Base-by-base conservation (phyloP, 495 filamentous ascomycete genomes). In the Penicillium ucsense region DNA sequence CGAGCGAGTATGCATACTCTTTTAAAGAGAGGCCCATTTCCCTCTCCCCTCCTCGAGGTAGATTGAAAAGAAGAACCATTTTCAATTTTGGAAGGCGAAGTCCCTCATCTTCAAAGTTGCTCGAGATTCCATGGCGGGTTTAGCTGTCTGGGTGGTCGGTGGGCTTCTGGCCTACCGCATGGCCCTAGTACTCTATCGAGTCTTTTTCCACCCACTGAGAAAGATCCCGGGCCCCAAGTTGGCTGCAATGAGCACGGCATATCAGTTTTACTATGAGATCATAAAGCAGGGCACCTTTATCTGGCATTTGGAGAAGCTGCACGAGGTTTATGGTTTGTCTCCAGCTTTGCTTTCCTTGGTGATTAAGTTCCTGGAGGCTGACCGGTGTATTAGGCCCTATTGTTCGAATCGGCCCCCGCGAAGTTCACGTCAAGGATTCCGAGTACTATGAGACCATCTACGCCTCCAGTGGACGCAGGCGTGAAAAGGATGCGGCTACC, bases 181-280 rank as follows among this genome's bases (percentile, higher is more conserved):
- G 12, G 7, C 45, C 31, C 43, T 43, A 39, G 48, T 41, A 27
- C 48, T 76, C 35, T 76, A 78, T 47, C 65, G 74, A n/a, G 48
- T 79, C 4, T 75, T 67, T 47, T 68, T 81, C 51, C 64, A 70
- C 28, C 77, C 77, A 8, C 49, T 80, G 3, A 51, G 66, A 10
- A 54, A 64, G 9, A 66, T 83, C 34, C 78, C 75, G 0, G 66
- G 67, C 4, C 67, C 66, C 0, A 57, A 50, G 20, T 45, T 67
- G 7, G 77, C 80, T 0, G 81, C 78, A 0, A 35, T 68, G 0
- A 78, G 71, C 0, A 35, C 48, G 27, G 66, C 53, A 46, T 78
- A 79, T 46, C 75, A 83, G 49, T 68, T 65, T 35, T 78, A 76
- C 49, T 76, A 64, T 48, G 68, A 80, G 49, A 53, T 67, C 12